Evolutionary conservation across 2,329 filamentous ascomycete genomes (phyloP), one percentile per base, ranked within the genome.

Genomic region (Calonectria crousiana): DNA sequence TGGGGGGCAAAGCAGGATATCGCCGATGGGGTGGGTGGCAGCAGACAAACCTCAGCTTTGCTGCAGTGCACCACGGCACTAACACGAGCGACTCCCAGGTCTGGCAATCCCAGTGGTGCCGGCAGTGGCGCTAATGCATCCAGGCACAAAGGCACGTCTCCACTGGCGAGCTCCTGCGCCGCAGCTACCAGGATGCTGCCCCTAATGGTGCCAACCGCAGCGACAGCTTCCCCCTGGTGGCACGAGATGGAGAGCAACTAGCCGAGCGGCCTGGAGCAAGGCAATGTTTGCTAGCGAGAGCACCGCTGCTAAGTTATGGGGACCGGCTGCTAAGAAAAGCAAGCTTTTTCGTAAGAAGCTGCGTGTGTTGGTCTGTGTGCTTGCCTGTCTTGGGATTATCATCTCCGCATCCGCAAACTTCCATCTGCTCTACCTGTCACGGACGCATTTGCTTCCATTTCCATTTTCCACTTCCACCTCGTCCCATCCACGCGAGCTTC

Each of bases 71-170:
- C 36, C 23, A 26, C 38, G 30, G 41, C 60, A 78, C 75, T 77
- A 79, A 76, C 75, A 77, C 60, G 47, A 53, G 75, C 69, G 67
- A 78, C 75, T 51, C 58, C 58, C 49, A n/a, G 56, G 26, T 56
- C 72, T 73, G 52, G 72, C 70, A 77, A 74, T 65, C 56, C 60
- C 60, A 53, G 51, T 62, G 74, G 78, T 79, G 74, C 77, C 77
- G 49, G 58, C 58, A 64, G 47, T 41, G 38, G 71, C 78, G 77
- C 78, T 79, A 79, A 79, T 78, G 78, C 78, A 72, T 70, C 67
- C 60, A 28, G 64, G 69, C 73, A 67, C 65, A 72, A 44, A 66
- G 66, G 52, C 66, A 58, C 36, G 66, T 65, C 60, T 18, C 60
- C 60, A 65, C 60, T 18, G 23, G 41, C 38, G 28, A 65, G 60